These are phyloP conservation scores for Diaporthe nobilis DNA, from an alignment of 2,329 filamentous ascomycete genomes.

Conservation along the genomic window DNA sequence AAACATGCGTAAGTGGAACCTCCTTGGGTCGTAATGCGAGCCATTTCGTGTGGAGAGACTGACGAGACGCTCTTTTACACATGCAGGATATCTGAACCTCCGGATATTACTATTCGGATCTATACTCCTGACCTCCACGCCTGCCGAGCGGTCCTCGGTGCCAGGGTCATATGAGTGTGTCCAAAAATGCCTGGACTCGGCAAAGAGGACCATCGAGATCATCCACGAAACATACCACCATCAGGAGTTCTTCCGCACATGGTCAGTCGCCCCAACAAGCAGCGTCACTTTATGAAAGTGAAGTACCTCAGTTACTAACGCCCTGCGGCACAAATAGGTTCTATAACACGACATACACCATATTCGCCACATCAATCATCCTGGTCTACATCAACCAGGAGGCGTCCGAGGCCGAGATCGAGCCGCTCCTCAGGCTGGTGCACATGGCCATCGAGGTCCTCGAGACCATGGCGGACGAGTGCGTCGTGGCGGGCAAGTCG, in stretches of 20 bases:
- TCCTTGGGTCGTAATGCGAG: background rate
- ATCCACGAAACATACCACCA: constrained; percentile 49
- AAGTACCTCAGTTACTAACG: background rate
- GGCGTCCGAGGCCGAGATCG: constrained; percentile 42
- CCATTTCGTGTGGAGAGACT: background rate
- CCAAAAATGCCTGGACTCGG: constrained; percentile 47
- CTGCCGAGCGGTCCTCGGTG: constrained; percentile 42
- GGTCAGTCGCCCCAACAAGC: constrained; percentile 42
- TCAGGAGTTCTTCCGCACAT: constrained; percentile 50
- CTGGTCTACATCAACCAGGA: constrained; percentile 48
- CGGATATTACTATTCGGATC: constrained; percentile 49
- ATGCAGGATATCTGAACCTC: constrained; percentile 47
- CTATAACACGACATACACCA: constrained; percentile 50
- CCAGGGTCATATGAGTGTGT: constrained; percentile 43
- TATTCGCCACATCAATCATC: constrained; percentile 50
- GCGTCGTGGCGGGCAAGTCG: constrained; percentile 47
- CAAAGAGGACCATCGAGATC: constrained; percentile 49
- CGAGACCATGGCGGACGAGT: constrained; percentile 43
- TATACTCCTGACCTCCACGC: constrained; percentile 45
- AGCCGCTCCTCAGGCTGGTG: constrained; percentile 43
- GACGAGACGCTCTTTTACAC: background rate
- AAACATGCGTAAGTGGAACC: constrained; percentile 44
- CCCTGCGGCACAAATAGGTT: constrained; percentile 43
- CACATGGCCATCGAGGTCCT: constrained; percentile 44
- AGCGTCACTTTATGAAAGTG: background rate